Percentiles rank a stretch among this genome's conserved stretches.
Conservation (phyloP, 2,329 filamentous ascomycete species). For the Cladobotryum protrusum region DNA sequence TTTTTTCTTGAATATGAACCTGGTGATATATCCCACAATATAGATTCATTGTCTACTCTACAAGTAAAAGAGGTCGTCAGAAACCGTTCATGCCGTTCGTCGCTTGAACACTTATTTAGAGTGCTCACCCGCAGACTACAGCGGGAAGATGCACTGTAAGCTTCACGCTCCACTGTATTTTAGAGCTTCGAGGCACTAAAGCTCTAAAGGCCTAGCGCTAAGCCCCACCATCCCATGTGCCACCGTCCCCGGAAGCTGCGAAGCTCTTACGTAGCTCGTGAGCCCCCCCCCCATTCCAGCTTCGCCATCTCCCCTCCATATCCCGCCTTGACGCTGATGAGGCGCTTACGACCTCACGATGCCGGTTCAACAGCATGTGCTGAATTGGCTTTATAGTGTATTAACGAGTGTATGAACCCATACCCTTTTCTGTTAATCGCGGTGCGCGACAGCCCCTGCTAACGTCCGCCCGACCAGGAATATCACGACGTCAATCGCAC, state of each 20-base stretch:
- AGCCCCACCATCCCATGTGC: no score
- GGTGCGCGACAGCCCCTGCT: neutral
- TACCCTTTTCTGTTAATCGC: constrained; percentile 1
- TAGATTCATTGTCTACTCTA: no score
- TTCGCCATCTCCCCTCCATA: neutral
- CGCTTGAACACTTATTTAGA: no score
- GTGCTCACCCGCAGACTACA: no score
- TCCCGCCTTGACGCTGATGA: constrained; percentile 6
- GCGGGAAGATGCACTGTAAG: no score
- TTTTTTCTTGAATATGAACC: no score
- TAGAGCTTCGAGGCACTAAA: no score
- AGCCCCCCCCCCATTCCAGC: constrained; percentile 1
- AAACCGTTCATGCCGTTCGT: no score
- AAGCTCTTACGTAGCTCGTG: neutral
- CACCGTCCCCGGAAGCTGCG: neutral
- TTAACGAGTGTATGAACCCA: constrained; percentile 59
- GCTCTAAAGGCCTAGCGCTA: no score
- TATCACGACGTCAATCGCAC: constrained; percentile 89
- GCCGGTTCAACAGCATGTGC: constrained; percentile 79
- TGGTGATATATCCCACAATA: no score
- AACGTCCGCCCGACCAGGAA: constrained; percentile 52
- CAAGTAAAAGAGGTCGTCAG: no score
- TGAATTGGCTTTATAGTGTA: constrained; percentile 94
- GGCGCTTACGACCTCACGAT: constrained; percentile 31
- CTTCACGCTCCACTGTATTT: no score